Evolutionary conservation across 2,329 filamentous ascomycete species (phyloP).

Genomic region (Claviceps spartinae): DNA sequence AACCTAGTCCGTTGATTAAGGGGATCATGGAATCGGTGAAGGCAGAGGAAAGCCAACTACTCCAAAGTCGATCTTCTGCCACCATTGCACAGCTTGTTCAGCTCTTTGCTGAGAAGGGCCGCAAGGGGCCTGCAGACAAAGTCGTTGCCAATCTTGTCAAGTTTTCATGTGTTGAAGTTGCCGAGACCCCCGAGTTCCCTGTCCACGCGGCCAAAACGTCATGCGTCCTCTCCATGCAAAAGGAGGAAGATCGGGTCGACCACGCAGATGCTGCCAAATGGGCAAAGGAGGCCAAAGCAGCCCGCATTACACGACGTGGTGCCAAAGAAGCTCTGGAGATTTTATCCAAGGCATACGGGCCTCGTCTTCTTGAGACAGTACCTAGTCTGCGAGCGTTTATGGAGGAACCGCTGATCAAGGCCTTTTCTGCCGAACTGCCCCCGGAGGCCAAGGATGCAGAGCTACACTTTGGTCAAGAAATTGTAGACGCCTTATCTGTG

Average conservation of each 20-base stretch:
- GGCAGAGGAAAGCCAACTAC: constrained; percentile 76
- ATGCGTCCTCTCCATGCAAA: constrained; percentile 82
- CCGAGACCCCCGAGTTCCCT: constrained; percentile 90
- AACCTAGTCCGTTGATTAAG: constrained; percentile 84
- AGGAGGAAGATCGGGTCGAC: constrained; percentile 91
- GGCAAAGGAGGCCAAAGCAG: constrained; percentile 76
- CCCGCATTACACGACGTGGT: constrained; percentile 78
- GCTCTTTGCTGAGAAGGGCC: constrained; percentile 66
- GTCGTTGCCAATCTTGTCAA: constrained; percentile 92
- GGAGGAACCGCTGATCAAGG: constrained; percentile 61
- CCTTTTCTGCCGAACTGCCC: constrained; percentile 62
- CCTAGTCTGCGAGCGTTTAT: constrained; percentile 73
- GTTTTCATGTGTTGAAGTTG: constrained; percentile 94
- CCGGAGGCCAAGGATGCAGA: constrained; percentile 59
- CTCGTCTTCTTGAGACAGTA: constrained; percentile 64
- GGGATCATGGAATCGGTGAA: constrained; percentile 98
- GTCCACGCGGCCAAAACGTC: constrained; percentile 66
- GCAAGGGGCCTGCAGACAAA: constrained; percentile 82
- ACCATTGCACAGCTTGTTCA: constrained; percentile 79
- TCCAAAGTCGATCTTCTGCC: constrained; percentile 75
- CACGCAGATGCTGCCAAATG: constrained; percentile 84
- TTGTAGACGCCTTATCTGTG: constrained; percentile 87
- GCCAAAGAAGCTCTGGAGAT: constrained; percentile 91
- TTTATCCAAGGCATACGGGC: constrained; percentile 65
- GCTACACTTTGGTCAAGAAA: constrained; percentile 70